These are phyloP conservation scores for Suillus brevipes DNA, from an alignment of 768 basidiomycete species.

Conservation along the genomic window DNA sequence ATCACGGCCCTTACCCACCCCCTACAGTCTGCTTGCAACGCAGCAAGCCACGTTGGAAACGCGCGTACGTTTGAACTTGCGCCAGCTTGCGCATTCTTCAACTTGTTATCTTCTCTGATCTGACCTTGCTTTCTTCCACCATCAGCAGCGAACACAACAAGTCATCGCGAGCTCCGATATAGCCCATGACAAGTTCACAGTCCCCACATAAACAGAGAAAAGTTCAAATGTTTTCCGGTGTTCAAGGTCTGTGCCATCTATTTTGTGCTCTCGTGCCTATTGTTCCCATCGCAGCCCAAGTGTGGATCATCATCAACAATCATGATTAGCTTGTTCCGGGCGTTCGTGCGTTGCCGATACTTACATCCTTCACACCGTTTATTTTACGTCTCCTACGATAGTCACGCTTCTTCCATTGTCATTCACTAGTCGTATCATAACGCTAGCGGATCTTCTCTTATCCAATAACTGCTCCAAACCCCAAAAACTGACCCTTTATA, in stretches of 20 bases:
- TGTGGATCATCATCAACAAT: constrained; percentile 11
- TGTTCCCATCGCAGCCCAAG: constrained; percentile 14
- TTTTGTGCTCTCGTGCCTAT: constrained; percentile 21
- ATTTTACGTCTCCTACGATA: constrained; percentile 31
- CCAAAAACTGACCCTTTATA: constrained; percentile 12
- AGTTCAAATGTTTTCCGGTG: constrained; percentile 45
- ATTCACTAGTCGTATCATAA: constrained; percentile 4
- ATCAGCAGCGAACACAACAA: constrained; percentile 21
- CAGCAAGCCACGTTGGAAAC: constrained; percentile 65
- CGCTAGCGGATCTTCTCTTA: constrained; percentile 14
- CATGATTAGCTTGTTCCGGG: constrained; percentile 19
- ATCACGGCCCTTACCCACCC: constrained; percentile 54
- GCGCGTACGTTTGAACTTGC: constrained; percentile 39
- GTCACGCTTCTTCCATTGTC: constrained; percentile 8
- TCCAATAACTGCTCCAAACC: constrained; percentile 1
- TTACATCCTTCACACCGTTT: constrained; percentile 30
- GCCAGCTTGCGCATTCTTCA: constrained; percentile 7
- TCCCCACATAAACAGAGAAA: constrained; percentile 61
- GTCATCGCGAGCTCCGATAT: constrained; percentile 22
- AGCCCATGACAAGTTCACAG: constrained; percentile 52
- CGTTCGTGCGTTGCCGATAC: constrained; percentile 15
- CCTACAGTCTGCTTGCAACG: constrained; percentile 48
- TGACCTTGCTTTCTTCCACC: constrained; percentile 33
- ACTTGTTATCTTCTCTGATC: constrained; percentile 31
- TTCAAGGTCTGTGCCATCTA: constrained; percentile 46